phyloP scores from a whole-genome alignment of 805 yeast genomes.

The Yarrowia bubula region DNA sequence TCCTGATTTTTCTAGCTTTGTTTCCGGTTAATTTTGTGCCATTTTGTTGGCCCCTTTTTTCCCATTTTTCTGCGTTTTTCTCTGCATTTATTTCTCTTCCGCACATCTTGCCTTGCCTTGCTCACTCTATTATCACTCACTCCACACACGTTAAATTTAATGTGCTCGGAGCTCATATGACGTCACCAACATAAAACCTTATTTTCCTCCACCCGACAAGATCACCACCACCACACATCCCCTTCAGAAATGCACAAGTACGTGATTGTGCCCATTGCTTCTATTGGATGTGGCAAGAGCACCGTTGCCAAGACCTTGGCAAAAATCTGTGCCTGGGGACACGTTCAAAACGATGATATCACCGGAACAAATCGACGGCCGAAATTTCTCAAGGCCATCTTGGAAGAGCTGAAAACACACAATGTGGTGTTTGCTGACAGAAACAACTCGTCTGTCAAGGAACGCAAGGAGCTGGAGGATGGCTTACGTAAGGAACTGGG shows the following conservation, averaged over 20 bases:
- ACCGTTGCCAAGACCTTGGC: constrained; percentile 65
- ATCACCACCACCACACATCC: no score
- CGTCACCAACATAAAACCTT: no score
- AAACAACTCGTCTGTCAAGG: constrained; percentile 73
- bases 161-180: no score
- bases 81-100: no score
- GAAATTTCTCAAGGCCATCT: constrained; percentile 32
- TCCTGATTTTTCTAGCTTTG: no score
- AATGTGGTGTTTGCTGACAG: constrained; percentile 65
- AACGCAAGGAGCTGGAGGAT: constrained; percentile 55
- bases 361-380: constrained; percentile 25
- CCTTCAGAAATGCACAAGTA: constrained; percentile 37
- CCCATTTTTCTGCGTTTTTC: no score
- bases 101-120: no score
- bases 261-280: constrained; percentile 78
- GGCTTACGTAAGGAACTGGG: background rate
- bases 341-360: constrained; percentile 74
- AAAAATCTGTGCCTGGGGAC: constrained; percentile 64
- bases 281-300: constrained; percentile 94
- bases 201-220: no score
- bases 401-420: background rate
- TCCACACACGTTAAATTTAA: no score
- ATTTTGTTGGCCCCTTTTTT: no score
- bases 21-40: no score
- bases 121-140: no score